A percentile compares a stretch with the other conserved stretches of the same genome.
Conservation (phyloP, 106 monocot species). For the Vanilla planifolia region DNA sequence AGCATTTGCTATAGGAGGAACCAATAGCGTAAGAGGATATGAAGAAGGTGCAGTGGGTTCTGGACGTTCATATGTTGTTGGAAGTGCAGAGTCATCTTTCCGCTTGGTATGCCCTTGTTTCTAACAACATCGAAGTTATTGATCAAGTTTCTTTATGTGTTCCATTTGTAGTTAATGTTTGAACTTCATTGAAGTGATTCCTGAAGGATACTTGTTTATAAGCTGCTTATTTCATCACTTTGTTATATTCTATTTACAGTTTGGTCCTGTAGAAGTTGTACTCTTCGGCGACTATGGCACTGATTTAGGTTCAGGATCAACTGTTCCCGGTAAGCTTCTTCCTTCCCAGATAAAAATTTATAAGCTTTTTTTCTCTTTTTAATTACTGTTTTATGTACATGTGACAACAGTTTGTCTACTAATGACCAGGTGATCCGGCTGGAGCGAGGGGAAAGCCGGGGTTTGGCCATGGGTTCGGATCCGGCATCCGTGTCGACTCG, state of each 20-base stretch:
- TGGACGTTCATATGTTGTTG: conserved; percentile 75
- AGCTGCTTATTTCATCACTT: neutral
- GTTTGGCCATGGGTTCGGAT: conserved; percentile 73
- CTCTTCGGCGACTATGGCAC: conserved; percentile 83
- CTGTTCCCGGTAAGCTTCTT: conserved; percentile 76
- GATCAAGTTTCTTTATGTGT: neutral
- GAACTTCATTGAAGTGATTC: no score
- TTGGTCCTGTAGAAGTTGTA: conserved; percentile 78
- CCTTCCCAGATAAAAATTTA: no score
- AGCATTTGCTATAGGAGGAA: conserved; percentile 94
- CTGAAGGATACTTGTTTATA: neutral
- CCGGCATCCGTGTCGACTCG: conserved; percentile 76
- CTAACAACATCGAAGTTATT: neutral
- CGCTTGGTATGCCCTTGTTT: conserved; percentile 52
- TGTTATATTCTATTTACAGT: conserved; percentile 32
- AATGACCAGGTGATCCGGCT: conserved; percentile 96
- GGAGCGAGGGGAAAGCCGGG: conserved; percentile 90
- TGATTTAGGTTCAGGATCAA: conserved; percentile 85
- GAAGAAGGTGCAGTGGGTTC: conserved; percentile 98
- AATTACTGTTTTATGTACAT: no score
- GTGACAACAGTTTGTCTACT: no score
- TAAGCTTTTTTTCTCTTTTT: no score
- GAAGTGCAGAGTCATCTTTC: conserved; percentile 84
- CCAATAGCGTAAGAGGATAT: conserved; percentile 91
- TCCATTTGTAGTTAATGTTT: neutral